These are phyloP conservation scores for Irpex rosettiformis DNA, from an alignment of 1,284 basidiomycete species.

Conservation along the genomic window DNA sequence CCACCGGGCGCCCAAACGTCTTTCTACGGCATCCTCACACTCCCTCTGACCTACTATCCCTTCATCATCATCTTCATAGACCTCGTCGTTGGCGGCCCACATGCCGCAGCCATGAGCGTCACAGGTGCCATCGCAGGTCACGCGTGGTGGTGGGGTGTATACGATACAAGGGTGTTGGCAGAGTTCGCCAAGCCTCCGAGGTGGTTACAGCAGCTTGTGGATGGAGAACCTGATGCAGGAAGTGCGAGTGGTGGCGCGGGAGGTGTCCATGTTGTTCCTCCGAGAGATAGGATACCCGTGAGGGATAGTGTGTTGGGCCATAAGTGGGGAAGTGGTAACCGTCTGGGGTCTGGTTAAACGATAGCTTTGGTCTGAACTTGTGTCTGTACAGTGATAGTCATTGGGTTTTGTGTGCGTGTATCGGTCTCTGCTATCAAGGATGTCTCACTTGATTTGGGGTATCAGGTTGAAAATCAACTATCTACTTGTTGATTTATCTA, in stretches of 20 bases:
- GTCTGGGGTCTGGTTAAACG: constrained; percentile 29
- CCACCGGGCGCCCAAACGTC: constrained; percentile 66
- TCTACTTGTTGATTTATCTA: no score
- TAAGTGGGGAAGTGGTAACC: constrained; percentile 40
- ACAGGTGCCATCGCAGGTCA: constrained; percentile 78
- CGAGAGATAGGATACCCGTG: constrained; percentile 21
- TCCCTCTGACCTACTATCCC: constrained; percentile 74
- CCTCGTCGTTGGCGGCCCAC: constrained; percentile 60
- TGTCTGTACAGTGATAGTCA: background rate
- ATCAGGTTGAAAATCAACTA: no score
- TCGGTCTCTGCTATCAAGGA: background rate
- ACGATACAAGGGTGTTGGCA: constrained; percentile 31
- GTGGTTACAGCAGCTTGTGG: constrained; percentile 34
- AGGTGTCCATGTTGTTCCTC: constrained; percentile 32
- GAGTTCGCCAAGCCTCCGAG: constrained; percentile 33
- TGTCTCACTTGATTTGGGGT: no score
- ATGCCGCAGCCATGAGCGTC: constrained; percentile 50
- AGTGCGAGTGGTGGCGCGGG: constrained; percentile 22
- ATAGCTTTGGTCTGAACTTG: background rate
- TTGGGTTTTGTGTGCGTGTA: background rate
- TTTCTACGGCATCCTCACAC: constrained; percentile 68
- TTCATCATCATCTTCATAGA: constrained; percentile 75
- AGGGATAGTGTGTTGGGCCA: constrained; percentile 25
- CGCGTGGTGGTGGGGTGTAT: constrained; percentile 73
- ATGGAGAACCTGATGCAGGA: constrained; percentile 15